Conservation (phyloP, 345 rosid species). For the Eucalyptus caleyi region DNA sequence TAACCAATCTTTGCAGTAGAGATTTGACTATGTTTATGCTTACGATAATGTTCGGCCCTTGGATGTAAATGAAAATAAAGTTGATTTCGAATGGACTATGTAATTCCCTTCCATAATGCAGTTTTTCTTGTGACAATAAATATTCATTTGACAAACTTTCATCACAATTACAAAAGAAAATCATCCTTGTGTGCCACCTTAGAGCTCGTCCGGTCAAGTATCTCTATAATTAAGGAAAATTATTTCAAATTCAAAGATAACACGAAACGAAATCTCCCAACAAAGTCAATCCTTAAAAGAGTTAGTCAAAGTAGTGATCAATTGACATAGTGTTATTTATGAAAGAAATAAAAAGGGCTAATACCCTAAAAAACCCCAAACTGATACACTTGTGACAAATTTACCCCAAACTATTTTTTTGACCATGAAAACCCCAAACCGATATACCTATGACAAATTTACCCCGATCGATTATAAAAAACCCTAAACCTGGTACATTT, state of each 20-base stretch:
- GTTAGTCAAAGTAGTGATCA: neutral
- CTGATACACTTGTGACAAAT: too few relatives aligned
- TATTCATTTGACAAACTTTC: neutral
- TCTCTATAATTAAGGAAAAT: neutral
- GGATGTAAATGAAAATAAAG: neutral
- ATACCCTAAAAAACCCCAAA: too few relatives aligned
- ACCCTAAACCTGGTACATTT: too few relatives aligned
- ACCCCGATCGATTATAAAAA: too few relatives aligned
- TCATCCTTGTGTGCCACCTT: neutral
- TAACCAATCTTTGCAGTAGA: neutral
- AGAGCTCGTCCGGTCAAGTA: rapidly evolving
- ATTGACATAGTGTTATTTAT: neutral
- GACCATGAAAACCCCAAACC: too few relatives aligned
- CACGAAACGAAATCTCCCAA: rapidly evolving
- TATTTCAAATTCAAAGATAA: neutral
- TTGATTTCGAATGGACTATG: neutral
- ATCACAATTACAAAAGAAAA: neutral
- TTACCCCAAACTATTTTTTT: too few relatives aligned
- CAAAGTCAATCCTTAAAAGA: rapidly evolving
- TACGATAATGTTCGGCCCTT: neutral
- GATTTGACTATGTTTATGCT: neutral
- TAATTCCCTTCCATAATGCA: neutral
- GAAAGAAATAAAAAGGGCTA: neutral
- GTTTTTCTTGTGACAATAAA: neutral
- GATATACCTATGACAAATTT: too few relatives aligned